These are phyloP conservation scores for Ophiostoma himal-ulmi DNA, from an alignment of 2,329 filamentous ascomycete species.

Conservation along the genomic window DNA sequence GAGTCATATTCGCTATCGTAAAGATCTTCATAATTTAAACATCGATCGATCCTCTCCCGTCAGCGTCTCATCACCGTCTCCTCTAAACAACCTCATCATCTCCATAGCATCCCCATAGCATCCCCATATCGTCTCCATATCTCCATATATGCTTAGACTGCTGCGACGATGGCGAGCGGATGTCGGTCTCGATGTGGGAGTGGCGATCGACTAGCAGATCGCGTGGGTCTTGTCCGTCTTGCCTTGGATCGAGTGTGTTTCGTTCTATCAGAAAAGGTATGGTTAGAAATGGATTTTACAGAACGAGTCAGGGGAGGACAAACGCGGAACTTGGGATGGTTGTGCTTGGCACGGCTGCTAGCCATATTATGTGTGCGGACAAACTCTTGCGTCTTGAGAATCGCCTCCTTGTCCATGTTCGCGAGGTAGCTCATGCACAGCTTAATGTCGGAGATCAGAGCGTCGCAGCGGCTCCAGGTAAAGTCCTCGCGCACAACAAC, in stretches of 20 bases:
- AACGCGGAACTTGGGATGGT: slow-evolving; percentile 46
- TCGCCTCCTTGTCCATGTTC: slow-evolving; percentile 64
- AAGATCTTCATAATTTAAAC: background rate
- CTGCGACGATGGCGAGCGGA: background rate
- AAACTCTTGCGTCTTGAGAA: slow-evolving; percentile 64
- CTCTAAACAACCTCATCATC: background rate
- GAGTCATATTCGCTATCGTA: slow-evolving; percentile 8
- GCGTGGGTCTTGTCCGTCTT: slow-evolving; percentile 88
- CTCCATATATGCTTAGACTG: background rate
- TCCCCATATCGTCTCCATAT: background rate
- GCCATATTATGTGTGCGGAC: slow-evolving; percentile 52
- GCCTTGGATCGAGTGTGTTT: slow-evolving; percentile 81
- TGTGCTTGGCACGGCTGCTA: slow-evolving; percentile 49
- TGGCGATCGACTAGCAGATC: slow-evolving; percentile 55
- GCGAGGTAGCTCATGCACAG: slow-evolving; percentile 66
- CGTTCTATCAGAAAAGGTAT: slow-evolving; percentile 44
- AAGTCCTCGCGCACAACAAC: slow-evolving; percentile 94
- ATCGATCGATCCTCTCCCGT: background rate
- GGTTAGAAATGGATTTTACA: slow-evolving; percentile 15
- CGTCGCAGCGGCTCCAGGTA: slow-evolving; percentile 71
- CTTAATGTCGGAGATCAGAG: slow-evolving; percentile 71
- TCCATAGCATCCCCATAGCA: background rate
- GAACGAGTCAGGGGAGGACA: slow-evolving; percentile 27
- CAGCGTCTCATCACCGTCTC: background rate
- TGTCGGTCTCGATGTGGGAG: background rate